phyloP scores from a whole-genome alignment of 2,329 filamentous ascomycete genomes.

The Pseudocercospora eumusae region DNA sequence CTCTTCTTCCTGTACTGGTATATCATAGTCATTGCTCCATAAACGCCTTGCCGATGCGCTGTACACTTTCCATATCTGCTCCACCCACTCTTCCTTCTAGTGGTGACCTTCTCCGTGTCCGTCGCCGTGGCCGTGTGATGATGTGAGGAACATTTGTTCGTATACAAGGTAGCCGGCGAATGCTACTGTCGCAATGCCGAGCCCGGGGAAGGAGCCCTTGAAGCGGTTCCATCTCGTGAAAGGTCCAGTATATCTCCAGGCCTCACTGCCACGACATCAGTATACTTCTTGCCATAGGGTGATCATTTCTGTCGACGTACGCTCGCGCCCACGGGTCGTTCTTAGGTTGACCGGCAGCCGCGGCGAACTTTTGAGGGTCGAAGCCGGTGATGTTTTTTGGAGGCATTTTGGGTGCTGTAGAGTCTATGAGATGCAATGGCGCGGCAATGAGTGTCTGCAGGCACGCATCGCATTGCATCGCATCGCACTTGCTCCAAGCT shows the following conservation, averaged over 20 bases:
- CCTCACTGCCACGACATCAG: constrained; percentile 63
- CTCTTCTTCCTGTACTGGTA: constrained; percentile 1
- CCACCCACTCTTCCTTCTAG: constrained; percentile 13
- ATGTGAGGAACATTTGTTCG: constrained; percentile 75
- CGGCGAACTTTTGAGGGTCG: constrained; percentile 77
- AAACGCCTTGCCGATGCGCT: constrained; percentile 25
- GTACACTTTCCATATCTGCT: constrained; percentile 17
- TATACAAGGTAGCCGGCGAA: constrained; percentile 88
- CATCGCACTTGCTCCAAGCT: background rate
- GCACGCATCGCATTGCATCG: background rate
- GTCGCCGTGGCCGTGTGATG: constrained; percentile 22
- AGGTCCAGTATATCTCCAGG: constrained; percentile 88
- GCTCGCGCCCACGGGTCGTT: constrained; percentile 65
- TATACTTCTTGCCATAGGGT: background rate
- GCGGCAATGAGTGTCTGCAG: background rate
- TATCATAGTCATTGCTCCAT: constrained; percentile 7
- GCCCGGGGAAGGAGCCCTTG: constrained; percentile 79
- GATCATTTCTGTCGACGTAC: constrained; percentile 46
- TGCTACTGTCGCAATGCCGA: constrained; percentile 88
- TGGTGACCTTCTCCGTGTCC: constrained; percentile 32
- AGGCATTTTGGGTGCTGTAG: constrained; percentile 50
- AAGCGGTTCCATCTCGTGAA: constrained; percentile 91
- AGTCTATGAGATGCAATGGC: constrained; percentile 13
- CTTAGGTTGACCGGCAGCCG: constrained; percentile 63
- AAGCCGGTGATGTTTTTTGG: constrained; percentile 81